Base-by-base conservation (phyloP, 176 grass and related monocot genomes). In the Aegilops bicornis region DNA sequence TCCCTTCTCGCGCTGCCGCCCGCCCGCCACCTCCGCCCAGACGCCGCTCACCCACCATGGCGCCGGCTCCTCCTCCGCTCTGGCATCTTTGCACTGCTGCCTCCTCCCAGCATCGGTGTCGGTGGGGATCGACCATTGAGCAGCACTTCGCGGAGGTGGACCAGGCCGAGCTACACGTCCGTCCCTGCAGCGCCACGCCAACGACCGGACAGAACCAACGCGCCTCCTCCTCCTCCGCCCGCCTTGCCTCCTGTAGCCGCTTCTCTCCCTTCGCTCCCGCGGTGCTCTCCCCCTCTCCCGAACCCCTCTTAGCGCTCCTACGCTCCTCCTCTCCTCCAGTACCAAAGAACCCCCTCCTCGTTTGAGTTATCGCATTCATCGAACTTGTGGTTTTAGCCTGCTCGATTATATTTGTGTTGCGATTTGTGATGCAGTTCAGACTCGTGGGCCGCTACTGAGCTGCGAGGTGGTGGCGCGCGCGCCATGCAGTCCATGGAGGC, bases 391-490 rank as follows among this genome's bases (percentile, higher is more conserved):
- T 32, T 32, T 32, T 29, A 25, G 36, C 39, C 67, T 3, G 43
- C 23, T 12, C n/a, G 2, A 6, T 8, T 43, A 3, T 32, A 73
- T 3, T n/a, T 73, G 20, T 15, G n/a, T n/a, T n/a, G n/a, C n/a
- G n/a, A n/a, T n/a, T n/a, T n/a, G n/a, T n/a, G n/a, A n/a, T n/a
- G n/a, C 73, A 92, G 93, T 42, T 88, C 85, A 60, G 19, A 64
- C 7, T 80, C 88, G 42, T 88, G 92, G 17, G 90, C 70, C 6
- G 69, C 88, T n/a, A 13, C 56, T 88, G 64, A 88, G 93, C 70
- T 91, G 85, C 23, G 93, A 95, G 82, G 62, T 88, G 30, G 17
- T 90, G 43, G 88, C n/a, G 93, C 2, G 82, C 75, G 88, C 90
- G 52, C 83, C n/a, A n/a, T 95, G 61, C 76, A 61, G 75, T 92